Conservation (phyloP, 495 filamentous ascomycete species). For the Pseudevernia furfuracea region DNA sequence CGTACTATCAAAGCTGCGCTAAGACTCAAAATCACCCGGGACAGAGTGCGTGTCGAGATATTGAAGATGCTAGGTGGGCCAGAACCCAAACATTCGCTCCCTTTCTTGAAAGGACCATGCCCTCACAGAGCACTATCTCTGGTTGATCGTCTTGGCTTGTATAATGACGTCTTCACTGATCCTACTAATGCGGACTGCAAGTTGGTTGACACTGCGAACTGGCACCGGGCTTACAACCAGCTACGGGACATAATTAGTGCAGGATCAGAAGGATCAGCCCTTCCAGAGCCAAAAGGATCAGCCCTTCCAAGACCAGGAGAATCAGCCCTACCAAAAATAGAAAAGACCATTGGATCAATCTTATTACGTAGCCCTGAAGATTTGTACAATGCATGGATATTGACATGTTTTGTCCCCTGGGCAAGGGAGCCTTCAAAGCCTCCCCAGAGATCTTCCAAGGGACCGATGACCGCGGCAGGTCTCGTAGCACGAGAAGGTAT, state of each 20-base stretch:
- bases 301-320: conserved; percentile 29
- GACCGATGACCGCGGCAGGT: conserved; percentile 45
- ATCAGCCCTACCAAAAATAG: conserved; percentile 45
- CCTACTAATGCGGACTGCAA: conserved; percentile 34
- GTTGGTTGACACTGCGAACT: conserved; percentile 31
- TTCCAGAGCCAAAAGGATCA: conserved; percentile 38
- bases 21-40: conserved; percentile 83
- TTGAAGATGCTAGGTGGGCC: conserved; percentile 78
- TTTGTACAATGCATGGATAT: conserved; percentile 63
- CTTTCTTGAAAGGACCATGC: conserved; percentile 47
- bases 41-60: conserved; percentile 74
- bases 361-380: conserved; percentile 55
- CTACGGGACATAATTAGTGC: conserved; percentile 24
- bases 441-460: conserved; percentile 36
- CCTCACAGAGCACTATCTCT: conserved; percentile 61
- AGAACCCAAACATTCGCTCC: not conserved
- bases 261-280: conserved; percentile 34
- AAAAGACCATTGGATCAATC: conserved; percentile 41
- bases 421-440: conserved; percentile 43
- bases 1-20: conserved; percentile 63
- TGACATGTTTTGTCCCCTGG: conserved; percentile 73
- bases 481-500: conserved; percentile 67
- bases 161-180: conserved; percentile 72
- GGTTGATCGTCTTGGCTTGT: conserved; percentile 67
- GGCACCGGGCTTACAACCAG: conserved; percentile 46